phyloP scores from a whole-genome alignment of 768 basidiomycete species.

The Tremella mesenterica region DNA sequence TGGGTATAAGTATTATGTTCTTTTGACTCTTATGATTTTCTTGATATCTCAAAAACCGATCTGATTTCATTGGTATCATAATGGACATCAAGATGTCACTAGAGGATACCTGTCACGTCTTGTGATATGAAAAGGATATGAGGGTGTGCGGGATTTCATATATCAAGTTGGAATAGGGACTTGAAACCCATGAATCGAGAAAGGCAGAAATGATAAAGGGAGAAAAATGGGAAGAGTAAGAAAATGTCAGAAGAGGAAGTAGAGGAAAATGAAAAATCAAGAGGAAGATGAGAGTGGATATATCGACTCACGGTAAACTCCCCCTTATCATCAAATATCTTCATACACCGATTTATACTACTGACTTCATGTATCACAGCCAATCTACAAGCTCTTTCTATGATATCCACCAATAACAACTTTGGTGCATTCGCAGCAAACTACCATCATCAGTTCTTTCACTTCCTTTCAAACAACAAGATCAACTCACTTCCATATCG shows the following conservation, averaged over 20 bases:
- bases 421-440: conserved; percentile 84
- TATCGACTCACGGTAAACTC: conserved; percentile 37
- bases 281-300: neutral
- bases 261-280: neutral
- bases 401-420: conserved; percentile 81
- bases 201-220: too few species aligned
- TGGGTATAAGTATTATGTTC: conserved; percentile 7
- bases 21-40: neutral
- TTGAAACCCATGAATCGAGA: too few species aligned
- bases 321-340: conserved; percentile 42
- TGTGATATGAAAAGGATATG: too few species aligned
- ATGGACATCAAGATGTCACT: too few species aligned
- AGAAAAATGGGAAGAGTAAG: neutral
- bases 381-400: conserved; percentile 75
- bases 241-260: neutral
- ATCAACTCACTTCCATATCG: conserved; percentile 63
- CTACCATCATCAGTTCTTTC: conserved; percentile 47
- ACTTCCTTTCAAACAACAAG: too few species aligned
- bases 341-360: conserved; percentile 67
- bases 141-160: too few species aligned
- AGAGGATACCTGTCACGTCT: too few species aligned
- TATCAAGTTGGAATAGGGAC: too few species aligned
- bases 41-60: too few species aligned
- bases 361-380: conserved; percentile 84
- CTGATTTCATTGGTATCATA: too few species aligned